phyloP scores from a whole-genome alignment of 768 basidiomycete genomes.

The Tricholoma sp. region DNA sequence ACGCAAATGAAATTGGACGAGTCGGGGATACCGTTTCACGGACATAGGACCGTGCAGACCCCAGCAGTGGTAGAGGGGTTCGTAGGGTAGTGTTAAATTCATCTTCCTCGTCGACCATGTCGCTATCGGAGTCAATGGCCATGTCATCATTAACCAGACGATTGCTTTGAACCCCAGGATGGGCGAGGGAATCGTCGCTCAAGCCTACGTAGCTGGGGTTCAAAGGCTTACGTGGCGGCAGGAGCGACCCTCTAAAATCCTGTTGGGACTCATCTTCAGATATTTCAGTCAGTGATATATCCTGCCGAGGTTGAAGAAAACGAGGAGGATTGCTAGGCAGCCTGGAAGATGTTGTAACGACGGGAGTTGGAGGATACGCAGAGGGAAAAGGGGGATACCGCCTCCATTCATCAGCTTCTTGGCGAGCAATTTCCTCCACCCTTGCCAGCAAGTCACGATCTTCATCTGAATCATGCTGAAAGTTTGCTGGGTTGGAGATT shows the following conservation, averaged over 20 bases:
- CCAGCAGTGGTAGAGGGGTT: slow-evolving; percentile 42
- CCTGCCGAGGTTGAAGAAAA: slow-evolving; percentile 3
- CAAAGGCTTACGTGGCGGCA: slow-evolving; percentile 53
- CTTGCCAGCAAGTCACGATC: slow-evolving; percentile 1
- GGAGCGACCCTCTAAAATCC: slow-evolving; percentile 73
- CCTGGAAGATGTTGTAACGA: slow-evolving; percentile 30
- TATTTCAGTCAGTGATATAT: slow-evolving; percentile 26
- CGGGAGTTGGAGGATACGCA: slow-evolving; percentile 70
- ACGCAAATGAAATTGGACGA: slow-evolving; percentile 12
- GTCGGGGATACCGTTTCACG: slow-evolving; percentile 5
- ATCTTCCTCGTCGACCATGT: slow-evolving; percentile 42
- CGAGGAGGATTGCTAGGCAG: slow-evolving; percentile 12
- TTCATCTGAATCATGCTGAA: slow-evolving; percentile 7
- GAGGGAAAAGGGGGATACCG: slow-evolving; percentile 72
- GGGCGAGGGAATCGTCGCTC: slow-evolving; percentile 47
- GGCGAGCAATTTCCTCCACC: slow-evolving; percentile 7
- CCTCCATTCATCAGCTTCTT: slow-evolving; percentile 58
- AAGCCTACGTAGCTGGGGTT: slow-evolving; percentile 57
- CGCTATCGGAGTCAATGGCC: slow-evolving; percentile 23
- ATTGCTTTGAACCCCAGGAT: slow-evolving; percentile 35
- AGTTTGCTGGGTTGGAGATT: slow-evolving; percentile 2
- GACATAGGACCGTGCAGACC: slow-evolving; percentile 7
- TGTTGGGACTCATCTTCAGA: slow-evolving; percentile 36
- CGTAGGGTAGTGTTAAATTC: slow-evolving; percentile 63
- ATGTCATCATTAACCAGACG: slow-evolving; percentile 17